Base-by-base conservation (phyloP, 2,329 filamentous ascomycete species). In the Neodidymelliopsis sp. region DNA sequence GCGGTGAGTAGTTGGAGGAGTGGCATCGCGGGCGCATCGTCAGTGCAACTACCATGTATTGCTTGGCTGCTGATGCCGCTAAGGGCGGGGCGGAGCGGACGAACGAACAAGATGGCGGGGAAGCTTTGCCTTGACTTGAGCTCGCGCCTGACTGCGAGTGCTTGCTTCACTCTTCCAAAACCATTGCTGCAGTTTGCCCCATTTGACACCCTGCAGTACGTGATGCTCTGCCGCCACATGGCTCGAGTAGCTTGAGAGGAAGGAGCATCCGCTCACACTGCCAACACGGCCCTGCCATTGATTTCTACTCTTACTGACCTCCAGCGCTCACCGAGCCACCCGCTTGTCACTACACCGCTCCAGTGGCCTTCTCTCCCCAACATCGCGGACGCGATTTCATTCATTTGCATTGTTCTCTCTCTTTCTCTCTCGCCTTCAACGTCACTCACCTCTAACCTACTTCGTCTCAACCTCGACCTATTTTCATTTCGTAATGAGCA, bases 1-100 rank as follows among this genome's bases (percentile, higher is more conserved):
- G 54, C 40, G 48, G 57, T 56, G 63, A 49, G 56, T 59, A 53
- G 60, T 44, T 63, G 62, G 60, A 59, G 44, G 57, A 56, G n/a
- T n/a, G n/a, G n/a, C n/a, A n/a, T n/a, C n/a, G n/a, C n/a, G n/a
- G n/a, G n/a, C n/a, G n/a, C n/a, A n/a, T n/a, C n/a, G n/a, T n/a
- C n/a, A n/a, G n/a, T n/a, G n/a, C n/a, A n/a, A n/a, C n/a, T n/a
- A n/a, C n/a, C n/a, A n/a, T n/a, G n/a, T 54, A 57, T 64, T 55
- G 54, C 59, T 49, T 52, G 52, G 25, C 48, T 59, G 60, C 59
- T 60, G 37, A 41, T 30, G 45, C 25, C 46, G 49, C 49, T 42
- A 52, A 52, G 49, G 42, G 47, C 43, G 35, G 33, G 28, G 33
- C 56, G 45, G 45, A 39, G 63, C 64, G 62, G 62, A 63, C 28